Evolutionary conservation across 2,329 filamentous ascomycete species (phyloP).

Genomic region (Phaeosphaeriaceae sp.): DNA sequence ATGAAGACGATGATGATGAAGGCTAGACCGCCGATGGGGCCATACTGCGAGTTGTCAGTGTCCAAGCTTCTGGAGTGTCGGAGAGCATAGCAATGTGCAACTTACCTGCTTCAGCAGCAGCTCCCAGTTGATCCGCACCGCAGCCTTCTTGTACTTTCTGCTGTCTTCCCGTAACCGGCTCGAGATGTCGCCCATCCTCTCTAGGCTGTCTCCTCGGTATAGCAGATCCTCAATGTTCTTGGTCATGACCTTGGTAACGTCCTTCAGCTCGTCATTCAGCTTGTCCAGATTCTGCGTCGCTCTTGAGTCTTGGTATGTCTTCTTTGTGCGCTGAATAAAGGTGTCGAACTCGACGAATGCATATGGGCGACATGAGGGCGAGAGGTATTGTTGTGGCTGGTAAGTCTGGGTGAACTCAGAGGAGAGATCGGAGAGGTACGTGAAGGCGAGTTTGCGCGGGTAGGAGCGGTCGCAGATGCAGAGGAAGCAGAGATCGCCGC

Average conservation of each 20-base stretch:
- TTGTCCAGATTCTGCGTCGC: slow-evolving; percentile 93
- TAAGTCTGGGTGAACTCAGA: slow-evolving; percentile 92
- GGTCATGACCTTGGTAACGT: slow-evolving; percentile 99
- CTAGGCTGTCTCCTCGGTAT: slow-evolving; percentile 91
- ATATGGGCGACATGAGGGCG: slow-evolving; percentile 81
- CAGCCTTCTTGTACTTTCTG: slow-evolving; percentile 90
- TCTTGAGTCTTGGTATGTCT: slow-evolving; percentile 90
- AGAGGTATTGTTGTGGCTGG: slow-evolving; percentile 74
- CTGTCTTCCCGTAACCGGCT: slow-evolving; percentile 87
- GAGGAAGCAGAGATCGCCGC: slow-evolving; percentile 84
- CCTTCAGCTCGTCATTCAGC: slow-evolving; percentile 94
- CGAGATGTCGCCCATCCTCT: slow-evolving; percentile 96
- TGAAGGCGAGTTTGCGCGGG: slow-evolving; percentile 97
- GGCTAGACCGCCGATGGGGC: slow-evolving; percentile 81
- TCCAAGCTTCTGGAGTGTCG: background rate
- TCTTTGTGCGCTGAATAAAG: slow-evolving; percentile 91
- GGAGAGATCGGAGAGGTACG: slow-evolving; percentile 91
- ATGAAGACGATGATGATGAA: slow-evolving; percentile 86
- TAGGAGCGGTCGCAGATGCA: slow-evolving; percentile 94
- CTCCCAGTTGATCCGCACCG: slow-evolving; percentile 98
- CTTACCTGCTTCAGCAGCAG: slow-evolving; percentile 84
- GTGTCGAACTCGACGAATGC: slow-evolving; percentile 98
- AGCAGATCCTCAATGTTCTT: slow-evolving; percentile 99
- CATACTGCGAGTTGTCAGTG: slow-evolving; percentile 66
- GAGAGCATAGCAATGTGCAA: no score